These are phyloP conservation scores for Penicillium subrubescens DNA, from an alignment of 495 filamentous ascomycete species.

Conservation along the genomic window DNA sequence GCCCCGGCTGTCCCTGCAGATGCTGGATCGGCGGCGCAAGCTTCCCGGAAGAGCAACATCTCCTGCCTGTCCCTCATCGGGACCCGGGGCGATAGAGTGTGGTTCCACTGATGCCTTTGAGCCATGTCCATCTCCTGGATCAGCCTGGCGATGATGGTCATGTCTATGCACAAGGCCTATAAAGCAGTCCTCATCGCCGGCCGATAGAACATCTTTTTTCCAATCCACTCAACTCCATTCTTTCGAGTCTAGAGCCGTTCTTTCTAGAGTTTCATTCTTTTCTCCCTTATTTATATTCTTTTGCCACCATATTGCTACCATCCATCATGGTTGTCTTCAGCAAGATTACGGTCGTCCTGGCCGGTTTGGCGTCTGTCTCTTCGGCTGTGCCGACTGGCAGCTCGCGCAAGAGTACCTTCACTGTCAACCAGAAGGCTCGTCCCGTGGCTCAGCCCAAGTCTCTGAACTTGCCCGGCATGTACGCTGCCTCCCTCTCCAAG, in stretches of 20 bases:
- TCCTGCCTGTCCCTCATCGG: slow-evolving; percentile 17
- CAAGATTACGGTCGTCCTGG: slow-evolving; percentile 35
- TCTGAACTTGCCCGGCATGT: slow-evolving; percentile 43
- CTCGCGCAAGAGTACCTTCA: slow-evolving; percentile 41
- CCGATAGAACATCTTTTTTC: slow-evolving; percentile 5
- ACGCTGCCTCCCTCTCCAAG: slow-evolving; percentile 46
- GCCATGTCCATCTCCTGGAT: slow-evolving; percentile 2
- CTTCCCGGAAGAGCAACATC: slow-evolving; percentile 29
- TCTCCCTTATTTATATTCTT: not conserved
- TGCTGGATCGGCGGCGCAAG: slow-evolving; percentile 24
- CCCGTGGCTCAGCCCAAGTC: slow-evolving; percentile 31
- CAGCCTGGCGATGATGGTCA: not conserved
- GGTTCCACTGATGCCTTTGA: not conserved
- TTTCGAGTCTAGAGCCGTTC: slow-evolving; percentile 15
- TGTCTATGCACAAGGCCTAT: slow-evolving; percentile 19
- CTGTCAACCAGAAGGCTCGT: slow-evolving; percentile 39
- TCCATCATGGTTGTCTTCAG: slow-evolving; percentile 48
- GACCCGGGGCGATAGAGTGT: slow-evolving; percentile 15
- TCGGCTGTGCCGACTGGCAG: slow-evolving; percentile 37
- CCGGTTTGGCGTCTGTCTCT: slow-evolving; percentile 35
- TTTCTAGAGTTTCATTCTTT: slow-evolving; percentile 15
- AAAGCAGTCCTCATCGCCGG: slow-evolving; percentile 25
- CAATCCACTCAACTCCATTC: slow-evolving; percentile 14
- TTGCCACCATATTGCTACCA: not conserved
- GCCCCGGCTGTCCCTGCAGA: slow-evolving; percentile 12